Base-by-base conservation (phyloP, 345 rosid genomes). In the Linum tenue region DNA sequence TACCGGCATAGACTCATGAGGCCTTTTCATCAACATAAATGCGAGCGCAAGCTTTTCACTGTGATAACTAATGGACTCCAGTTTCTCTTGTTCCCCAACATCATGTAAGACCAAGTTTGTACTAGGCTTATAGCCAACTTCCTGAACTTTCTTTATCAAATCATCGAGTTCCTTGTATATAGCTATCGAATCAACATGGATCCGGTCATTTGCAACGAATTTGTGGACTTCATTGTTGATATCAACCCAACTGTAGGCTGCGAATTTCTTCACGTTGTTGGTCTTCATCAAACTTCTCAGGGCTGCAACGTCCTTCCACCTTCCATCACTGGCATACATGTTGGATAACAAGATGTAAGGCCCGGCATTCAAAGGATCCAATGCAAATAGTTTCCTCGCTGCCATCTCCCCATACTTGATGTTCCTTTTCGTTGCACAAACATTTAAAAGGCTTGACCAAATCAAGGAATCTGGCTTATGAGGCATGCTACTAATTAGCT, bases 31-130 rank as follows among this genome's bases (percentile, higher is more conserved):
- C 80, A 85, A 75, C 37, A 79, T 69, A 72, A 70, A 85, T 62
- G 83, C 87, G 59, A 83, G 78, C 64, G 90, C 87, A 65, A 83
- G 83, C 67, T 85, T 85, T 77, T 83, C 87, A 50, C 87, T 79
- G 62, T 83, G 90, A 71, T 80, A 81, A 70, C 75, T 75, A 44
- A 83, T 75, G 65, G 87, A 81, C 57, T 75, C 73, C 60, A 75
- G 60, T 64, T 85, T 85, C 70, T 85, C 87, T 56, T 76, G 81
- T 70, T 79, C 84, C 4, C 64, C 76, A 31, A 81, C 80, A 69
- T 83, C 73, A 67, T 81, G 90, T 56, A 85, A 69, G 62, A 83
- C 90, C 68, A 70, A 66, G 42, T 67, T 72, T 41, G 77, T 77
- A 65, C 79, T 65, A 31, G 86, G 79, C 65, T 35, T 66, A 70